These are phyloP conservation scores for Arthrobotrys musiformis DNA, from an alignment of 2,329 filamentous ascomycete genomes.

Conservation along the genomic window DNA sequence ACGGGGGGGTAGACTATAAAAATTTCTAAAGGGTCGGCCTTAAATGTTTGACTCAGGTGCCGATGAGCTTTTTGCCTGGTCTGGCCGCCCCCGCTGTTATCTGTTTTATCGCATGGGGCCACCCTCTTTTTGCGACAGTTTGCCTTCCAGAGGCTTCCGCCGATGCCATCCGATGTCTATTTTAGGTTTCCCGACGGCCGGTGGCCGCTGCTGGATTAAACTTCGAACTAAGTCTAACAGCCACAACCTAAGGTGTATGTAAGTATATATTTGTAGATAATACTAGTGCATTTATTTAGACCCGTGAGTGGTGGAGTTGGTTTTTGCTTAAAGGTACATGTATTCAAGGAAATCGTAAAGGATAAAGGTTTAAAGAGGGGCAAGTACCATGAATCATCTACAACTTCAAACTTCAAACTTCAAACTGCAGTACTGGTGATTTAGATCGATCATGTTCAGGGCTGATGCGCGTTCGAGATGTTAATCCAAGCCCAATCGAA, in stretches of 20 bases:
- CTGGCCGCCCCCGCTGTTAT: slow-evolving; percentile 36
- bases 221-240: neutral
- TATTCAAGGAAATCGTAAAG: neutral
- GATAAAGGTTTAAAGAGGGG: neutral
- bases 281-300: too few species aligned
- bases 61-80: slow-evolving; percentile 1
- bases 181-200: slow-evolving; percentile 24
- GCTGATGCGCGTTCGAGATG: too few species aligned
- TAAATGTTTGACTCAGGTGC: slow-evolving; percentile 29
- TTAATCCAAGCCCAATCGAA: neutral
- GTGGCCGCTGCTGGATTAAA: neutral
- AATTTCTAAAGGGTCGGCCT: slow-evolving; percentile 17
- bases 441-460: too few species aligned
- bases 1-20: slow-evolving; percentile 25
- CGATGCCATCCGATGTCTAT: slow-evolving; percentile 48
- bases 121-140: slow-evolving; percentile 9
- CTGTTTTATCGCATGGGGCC: slow-evolving; percentile 33
- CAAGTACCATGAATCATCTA: neutral
- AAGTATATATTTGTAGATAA: neutral
- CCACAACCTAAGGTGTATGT: neutral
- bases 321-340: neutral
- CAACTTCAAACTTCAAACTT: neutral
- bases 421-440: neutral
- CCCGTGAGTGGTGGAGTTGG: neutral
- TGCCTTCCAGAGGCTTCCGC: slow-evolving; percentile 31